A percentile compares a stretch with the other conserved stretches of the same genome.
Evolutionary conservation across 768 basidiomycete species (phyloP).

Genomic region (Flagelloscypha sp.): DNA sequence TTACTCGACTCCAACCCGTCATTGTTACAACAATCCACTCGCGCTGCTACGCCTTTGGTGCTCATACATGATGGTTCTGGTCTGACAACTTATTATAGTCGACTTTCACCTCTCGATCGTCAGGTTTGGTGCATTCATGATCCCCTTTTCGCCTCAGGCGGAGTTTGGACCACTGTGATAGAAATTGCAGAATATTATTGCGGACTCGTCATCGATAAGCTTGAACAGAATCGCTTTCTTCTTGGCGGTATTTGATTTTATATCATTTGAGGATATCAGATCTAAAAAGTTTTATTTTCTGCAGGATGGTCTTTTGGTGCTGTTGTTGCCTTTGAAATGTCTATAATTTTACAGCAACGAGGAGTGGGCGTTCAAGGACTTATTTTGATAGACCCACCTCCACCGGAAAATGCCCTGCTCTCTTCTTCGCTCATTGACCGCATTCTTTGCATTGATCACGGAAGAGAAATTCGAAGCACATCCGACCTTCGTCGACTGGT

Average conservation of each 20-base stretch:
- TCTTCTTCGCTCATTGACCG: slow-evolving; percentile 44
- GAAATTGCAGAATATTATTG: slow-evolving; percentile 50
- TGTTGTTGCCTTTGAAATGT: slow-evolving; percentile 59
- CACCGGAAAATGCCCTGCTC: slow-evolving; percentile 45
- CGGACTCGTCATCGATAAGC: too few species aligned
- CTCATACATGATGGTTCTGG: slow-evolving; percentile 74
- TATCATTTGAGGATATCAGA: too few species aligned
- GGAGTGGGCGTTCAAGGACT: slow-evolving; percentile 46
- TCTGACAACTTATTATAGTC: slow-evolving; percentile 40
- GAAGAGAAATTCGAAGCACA: slow-evolving; percentile 16
- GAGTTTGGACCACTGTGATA: slow-evolving; percentile 38
- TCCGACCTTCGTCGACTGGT: slow-evolving; percentile 28
- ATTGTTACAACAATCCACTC: slow-evolving; percentile 27
- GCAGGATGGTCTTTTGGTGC: slow-evolving; percentile 78
- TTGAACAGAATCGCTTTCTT: too few species aligned
- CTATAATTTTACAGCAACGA: slow-evolving; percentile 37
- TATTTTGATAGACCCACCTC: slow-evolving; percentile 60
- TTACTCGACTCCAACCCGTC: slow-evolving; percentile 22
- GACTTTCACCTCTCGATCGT: slow-evolving; percentile 38
- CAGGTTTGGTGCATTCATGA: slow-evolving; percentile 56
- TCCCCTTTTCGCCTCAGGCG: slow-evolving; percentile 36
- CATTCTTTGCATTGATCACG: slow-evolving; percentile 26
- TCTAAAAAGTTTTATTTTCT: background rate
- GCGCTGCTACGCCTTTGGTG: slow-evolving; percentile 36
- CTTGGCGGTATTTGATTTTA: slow-evolving; percentile 51